These are phyloP conservation scores for Fusarium verrucosum DNA, from an alignment of 2,329 filamentous ascomycete genomes.

Conservation along the genomic window DNA sequence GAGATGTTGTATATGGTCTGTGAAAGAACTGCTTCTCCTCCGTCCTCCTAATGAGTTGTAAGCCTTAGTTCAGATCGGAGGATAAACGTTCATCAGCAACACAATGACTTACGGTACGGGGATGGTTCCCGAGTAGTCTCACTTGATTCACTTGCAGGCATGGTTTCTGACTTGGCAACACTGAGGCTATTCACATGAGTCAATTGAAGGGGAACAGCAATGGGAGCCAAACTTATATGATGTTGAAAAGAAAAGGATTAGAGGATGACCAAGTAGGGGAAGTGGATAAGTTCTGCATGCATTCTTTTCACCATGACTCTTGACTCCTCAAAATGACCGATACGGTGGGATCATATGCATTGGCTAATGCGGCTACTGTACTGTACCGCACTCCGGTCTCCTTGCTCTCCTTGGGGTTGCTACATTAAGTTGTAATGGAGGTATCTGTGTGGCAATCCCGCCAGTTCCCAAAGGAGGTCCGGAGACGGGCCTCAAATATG, in stretches of 20 bases:
- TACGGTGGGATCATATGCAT: slow-evolving; percentile 21
- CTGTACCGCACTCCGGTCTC: background rate
- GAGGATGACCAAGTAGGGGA: slow-evolving; percentile 9
- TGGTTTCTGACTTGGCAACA: slow-evolving; percentile 21
- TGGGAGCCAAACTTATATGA: background rate
- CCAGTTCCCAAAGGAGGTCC: slow-evolving; percentile 12
- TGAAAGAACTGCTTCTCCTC: slow-evolving; percentile 37
- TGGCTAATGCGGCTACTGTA: slow-evolving; percentile 20
- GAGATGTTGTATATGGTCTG: slow-evolving; percentile 41
- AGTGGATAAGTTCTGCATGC: slow-evolving; percentile 15
- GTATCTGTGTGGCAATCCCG: background rate
- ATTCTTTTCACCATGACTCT: slow-evolving; percentile 30
- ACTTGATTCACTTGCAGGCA: slow-evolving; percentile 42
- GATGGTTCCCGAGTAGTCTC: slow-evolving; percentile 42
- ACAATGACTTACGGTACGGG: slow-evolving; percentile 40
- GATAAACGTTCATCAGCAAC: background rate
- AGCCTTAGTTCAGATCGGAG: slow-evolving; percentile 11
- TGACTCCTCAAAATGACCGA: slow-evolving; percentile 14
- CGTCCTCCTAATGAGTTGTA: slow-evolving; percentile 37
- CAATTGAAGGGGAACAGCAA: background rate
- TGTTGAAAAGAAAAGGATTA: slow-evolving; percentile 12
- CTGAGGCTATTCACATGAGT: slow-evolving; percentile 29
- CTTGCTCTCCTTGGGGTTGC: background rate
- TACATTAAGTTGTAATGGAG: slow-evolving; percentile 1
- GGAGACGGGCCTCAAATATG: slow-evolving; percentile 42